Percentiles rank a stretch among this genome's conserved stretches.
Conservation (phyloP, 768 basidiomycete species). For the Cyathus striatus region DNA sequence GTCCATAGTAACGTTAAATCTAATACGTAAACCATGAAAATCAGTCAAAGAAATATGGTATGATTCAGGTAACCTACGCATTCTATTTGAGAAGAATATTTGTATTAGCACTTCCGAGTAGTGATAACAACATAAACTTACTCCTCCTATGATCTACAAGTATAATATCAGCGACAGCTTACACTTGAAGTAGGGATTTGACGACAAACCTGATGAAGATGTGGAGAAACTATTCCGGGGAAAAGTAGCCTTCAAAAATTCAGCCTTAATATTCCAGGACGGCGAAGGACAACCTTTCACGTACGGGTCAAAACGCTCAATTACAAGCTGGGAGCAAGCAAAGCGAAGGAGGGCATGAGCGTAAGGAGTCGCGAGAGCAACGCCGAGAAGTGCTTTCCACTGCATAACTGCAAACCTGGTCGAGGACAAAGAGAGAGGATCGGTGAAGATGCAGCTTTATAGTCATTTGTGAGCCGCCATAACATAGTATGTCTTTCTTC, state of each 20-base stretch:
- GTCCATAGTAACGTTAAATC: conserved; percentile 15
- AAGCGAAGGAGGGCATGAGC: conserved; percentile 13
- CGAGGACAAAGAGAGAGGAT: neutral
- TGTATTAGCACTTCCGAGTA: no score
- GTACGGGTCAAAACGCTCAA: conserved; percentile 15
- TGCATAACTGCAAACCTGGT: neutral
- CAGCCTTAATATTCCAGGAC: neutral
- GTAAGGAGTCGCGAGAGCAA: neutral
- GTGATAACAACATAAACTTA: conserved; percentile 2
- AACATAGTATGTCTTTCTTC: no score
- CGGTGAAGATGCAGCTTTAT: neutral
- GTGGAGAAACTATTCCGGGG: conserved; percentile 11
- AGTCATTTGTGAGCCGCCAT: no score
- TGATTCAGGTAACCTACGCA: conserved; percentile 4
- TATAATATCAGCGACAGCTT: neutral
- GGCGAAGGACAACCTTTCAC: no score
- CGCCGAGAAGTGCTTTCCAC: neutral
- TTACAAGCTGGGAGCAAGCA: conserved; percentile 15
- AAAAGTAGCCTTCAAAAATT: conserved; percentile 7
- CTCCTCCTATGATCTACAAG: conserved; percentile 8
- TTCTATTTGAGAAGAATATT: no score
- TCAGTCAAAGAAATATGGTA: neutral
- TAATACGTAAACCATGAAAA: neutral
- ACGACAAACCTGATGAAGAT: conserved; percentile 10
- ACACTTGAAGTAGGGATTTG: neutral